Conservation (phyloP, 345 rosid genomes). For the Diplotaxis tenuifolia region DNA sequence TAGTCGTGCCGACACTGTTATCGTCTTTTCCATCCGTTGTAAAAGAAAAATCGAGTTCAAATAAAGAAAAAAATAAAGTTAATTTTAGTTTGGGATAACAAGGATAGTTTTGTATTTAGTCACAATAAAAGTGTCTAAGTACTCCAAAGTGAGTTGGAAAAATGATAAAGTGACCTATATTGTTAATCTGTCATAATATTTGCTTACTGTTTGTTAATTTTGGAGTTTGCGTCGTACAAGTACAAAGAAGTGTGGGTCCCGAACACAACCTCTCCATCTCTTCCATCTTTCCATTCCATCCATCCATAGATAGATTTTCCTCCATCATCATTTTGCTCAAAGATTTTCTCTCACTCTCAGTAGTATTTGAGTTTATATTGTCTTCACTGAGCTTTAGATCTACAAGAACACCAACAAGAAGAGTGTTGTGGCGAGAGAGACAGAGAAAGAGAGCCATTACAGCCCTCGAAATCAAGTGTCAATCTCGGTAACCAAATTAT, state of each 20-base stretch:
- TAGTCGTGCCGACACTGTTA: no score
- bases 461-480: background rate
- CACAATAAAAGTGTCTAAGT: no score
- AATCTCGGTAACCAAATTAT: constrained; percentile 15
- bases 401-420: constrained; percentile 36
- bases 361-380: background rate
- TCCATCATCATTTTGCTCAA: background rate
- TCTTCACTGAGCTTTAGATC: constrained; percentile 46
- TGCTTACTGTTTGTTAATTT: no score
- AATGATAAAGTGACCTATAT: no score
- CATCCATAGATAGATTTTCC: constrained; percentile 14
- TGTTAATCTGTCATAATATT: no score
- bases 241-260: constrained; percentile 21
- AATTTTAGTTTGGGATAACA: no score
- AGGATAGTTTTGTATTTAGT: no score
- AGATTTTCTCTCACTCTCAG: constrained; percentile 29
- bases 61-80: no score
- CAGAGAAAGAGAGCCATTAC: background rate
- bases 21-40: no score
- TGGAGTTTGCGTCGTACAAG: no score
- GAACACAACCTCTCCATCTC: constrained; percentile 30
- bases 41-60: no score
- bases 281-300: constrained; percentile 21
- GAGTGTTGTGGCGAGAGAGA: background rate
- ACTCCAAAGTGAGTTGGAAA: no score